A percentile compares a stretch with the other conserved stretches of the same genome.
Evolutionary conservation across 352 stramenopile species (phyloP).

Genomic region (Phytophthora lateralis): DNA sequence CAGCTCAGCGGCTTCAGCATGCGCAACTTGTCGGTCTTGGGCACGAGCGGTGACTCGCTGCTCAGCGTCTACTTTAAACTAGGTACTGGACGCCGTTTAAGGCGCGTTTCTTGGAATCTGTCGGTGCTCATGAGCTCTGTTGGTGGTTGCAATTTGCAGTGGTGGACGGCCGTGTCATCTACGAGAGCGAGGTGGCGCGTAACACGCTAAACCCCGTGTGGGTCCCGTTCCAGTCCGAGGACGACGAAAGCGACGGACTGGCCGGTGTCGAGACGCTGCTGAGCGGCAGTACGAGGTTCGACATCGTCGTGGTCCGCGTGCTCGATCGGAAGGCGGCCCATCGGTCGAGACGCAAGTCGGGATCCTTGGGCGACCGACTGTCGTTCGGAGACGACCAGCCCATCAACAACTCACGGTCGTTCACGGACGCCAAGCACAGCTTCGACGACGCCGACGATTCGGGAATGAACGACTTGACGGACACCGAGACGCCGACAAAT

Average conservation of each 20-base stretch:
- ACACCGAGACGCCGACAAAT: constrained; percentile 29
- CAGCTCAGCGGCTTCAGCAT: constrained; percentile 80
- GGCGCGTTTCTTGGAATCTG: not conserved
- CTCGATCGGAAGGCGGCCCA: constrained; percentile 50
- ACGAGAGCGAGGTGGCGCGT: constrained; percentile 73
- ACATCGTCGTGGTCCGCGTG: constrained; percentile 72
- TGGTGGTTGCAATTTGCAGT: constrained; percentile 33
- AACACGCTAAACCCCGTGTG: constrained; percentile 83
- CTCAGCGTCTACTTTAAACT: constrained; percentile 83
- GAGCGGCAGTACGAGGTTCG: constrained; percentile 58
- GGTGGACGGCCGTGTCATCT: constrained; percentile 68
- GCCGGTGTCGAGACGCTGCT: constrained; percentile 45
- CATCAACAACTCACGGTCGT: constrained; percentile 48
- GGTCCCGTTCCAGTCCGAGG: constrained; percentile 74
- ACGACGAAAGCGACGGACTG: constrained; percentile 33
- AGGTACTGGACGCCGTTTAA: constrained; percentile 35
- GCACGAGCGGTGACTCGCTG: constrained; percentile 46
- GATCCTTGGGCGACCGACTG: constrained; percentile 41
- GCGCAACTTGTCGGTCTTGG: constrained; percentile 72
- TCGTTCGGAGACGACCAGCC: constrained; percentile 52
- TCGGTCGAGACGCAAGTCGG: constrained; percentile 55
- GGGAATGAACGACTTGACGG: constrained; percentile 32
- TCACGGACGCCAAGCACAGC: constrained; percentile 38
- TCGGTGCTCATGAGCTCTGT: not conserved
- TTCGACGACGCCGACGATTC: constrained; percentile 43